Base-by-base conservation (phyloP, 345 rosid genomes). In the Lumnitzera racemosa region DNA sequence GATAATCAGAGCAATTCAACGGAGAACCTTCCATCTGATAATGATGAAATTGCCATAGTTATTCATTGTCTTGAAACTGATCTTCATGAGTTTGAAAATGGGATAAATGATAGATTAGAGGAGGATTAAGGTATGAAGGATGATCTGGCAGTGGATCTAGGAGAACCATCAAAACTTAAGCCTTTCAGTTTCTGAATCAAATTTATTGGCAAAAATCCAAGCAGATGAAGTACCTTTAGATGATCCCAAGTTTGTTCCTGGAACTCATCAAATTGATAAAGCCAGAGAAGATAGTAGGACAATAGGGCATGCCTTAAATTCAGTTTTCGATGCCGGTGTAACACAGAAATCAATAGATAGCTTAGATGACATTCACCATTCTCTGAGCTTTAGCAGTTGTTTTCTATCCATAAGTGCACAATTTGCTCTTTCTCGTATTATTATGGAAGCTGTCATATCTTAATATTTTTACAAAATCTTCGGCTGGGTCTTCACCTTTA, bases 1-100 rank as follows among this genome's bases (percentile, higher is more conserved):
- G 91, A 89, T 74, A 74, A 82, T 67, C 61, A 70, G 47, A 79
- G 83, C 73, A 58, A 73, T 66, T 64, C 79, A 66, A 76, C 72
- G 48, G 89, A 82, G 50, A 74, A 72, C 72, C 64, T 66, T 27
- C 74, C 65, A 15, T 79, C 82, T 56, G 91, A 88, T 54, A 72
- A 74, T 64, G 96, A 84, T 69, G 81, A 69, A 67, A 59, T 69
- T 63, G 65, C 69, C 57, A 71, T 65, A 61, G 61, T 60, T 47
- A 63, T 54, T 48, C 67, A 71, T 70, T 76, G 76, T 57, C 63
- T 70, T 24, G 77, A 62, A 79, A 70, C 66, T 63, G 31, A 15
- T 61, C 62, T 48, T 49, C 31, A 80, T 56, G 77, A 77, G 66
- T 43, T 47, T 56, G 61, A 59, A 41, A 74, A 70, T 58, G 52